phyloP scores from a whole-genome alignment of 2,329 filamentous ascomycete species.

The Cladosporium sp. region DNA sequence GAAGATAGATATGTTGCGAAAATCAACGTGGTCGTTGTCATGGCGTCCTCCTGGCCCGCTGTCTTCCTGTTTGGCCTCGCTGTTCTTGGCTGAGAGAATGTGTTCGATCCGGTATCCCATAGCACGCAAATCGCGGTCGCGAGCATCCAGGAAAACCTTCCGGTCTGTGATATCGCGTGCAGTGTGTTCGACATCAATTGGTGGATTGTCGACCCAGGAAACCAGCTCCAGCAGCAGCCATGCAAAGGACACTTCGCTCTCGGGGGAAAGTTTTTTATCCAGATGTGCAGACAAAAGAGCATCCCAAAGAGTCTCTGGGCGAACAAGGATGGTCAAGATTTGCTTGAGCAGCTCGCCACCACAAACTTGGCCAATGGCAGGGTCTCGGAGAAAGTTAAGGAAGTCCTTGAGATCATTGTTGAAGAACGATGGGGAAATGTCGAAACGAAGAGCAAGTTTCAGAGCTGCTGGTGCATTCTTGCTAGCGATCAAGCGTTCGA shows the following conservation, averaged over 20 bases:
- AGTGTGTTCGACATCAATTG: constrained; percentile 22
- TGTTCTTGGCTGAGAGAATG: constrained; percentile 24
- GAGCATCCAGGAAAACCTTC: constrained; percentile 25
- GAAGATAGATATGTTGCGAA: constrained; percentile 56
- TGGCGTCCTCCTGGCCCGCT: constrained; percentile 59
- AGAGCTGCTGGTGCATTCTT: constrained; percentile 33
- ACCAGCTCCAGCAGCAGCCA: constrained; percentile 45
- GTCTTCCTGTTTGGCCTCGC: constrained; percentile 15
- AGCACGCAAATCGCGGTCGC: constrained; percentile 28
- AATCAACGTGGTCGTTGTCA: constrained; percentile 65
- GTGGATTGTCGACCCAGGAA: constrained; percentile 27
- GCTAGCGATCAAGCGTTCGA: constrained; percentile 39
- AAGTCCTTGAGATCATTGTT: constrained; percentile 34
- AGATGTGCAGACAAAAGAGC: constrained; percentile 36
- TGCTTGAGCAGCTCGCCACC: constrained; percentile 47
- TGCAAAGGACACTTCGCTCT: constrained; percentile 31
- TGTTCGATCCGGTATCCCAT: constrained; percentile 42
- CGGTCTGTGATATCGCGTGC: constrained; percentile 14
- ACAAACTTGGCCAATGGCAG: constrained; percentile 45
- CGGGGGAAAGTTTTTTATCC: constrained; percentile 21
- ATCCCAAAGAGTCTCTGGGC: constrained; percentile 54
- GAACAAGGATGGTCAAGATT: constrained; percentile 43
- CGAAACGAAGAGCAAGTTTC: constrained; percentile 40
- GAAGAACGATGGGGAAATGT: constrained; percentile 41
- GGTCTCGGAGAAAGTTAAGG: constrained; percentile 37